phyloP scores from a whole-genome alignment of 306 rosid species.

The Myrica gale region DNA sequence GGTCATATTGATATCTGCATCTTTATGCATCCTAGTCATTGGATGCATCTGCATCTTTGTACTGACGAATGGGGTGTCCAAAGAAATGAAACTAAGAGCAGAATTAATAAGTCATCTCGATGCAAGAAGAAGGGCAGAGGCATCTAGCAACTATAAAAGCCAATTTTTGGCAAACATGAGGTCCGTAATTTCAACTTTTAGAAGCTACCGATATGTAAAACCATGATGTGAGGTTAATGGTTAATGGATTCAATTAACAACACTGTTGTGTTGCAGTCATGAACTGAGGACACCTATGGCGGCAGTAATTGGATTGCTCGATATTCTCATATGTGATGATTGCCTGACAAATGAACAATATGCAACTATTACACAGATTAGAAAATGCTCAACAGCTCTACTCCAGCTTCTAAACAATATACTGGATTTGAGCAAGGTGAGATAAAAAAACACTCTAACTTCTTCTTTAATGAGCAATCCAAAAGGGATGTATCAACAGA shows the following conservation, averaged over 20 bases:
- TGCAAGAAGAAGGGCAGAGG: slow-evolving; percentile 98
- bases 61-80: slow-evolving; percentile 94
- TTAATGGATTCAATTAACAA: not conserved
- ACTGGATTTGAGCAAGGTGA: slow-evolving; percentile 92
- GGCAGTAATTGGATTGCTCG: slow-evolving; percentile 94
- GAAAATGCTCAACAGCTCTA: slow-evolving; percentile 93
- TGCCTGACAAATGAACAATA: slow-evolving; percentile 94
- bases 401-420: slow-evolving; percentile 97
- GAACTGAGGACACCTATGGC: slow-evolving; percentile 99
- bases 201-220: not conserved
- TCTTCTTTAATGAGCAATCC: slow-evolving; percentile 14
- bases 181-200: slow-evolving; percentile 36
- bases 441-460: slow-evolving; percentile 14
- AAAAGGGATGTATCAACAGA: not conserved
- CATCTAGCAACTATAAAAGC: slow-evolving; percentile 94
- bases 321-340: slow-evolving; percentile 94
- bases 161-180: slow-evolving; percentile 99
- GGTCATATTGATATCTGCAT: slow-evolving; percentile 88
- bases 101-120: slow-evolving; percentile 90
- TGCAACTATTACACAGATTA: slow-evolving; percentile 83
- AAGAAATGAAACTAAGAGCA: slow-evolving; percentile 98
- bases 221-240: too few species aligned
- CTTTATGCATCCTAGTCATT: slow-evolving; percentile 77
- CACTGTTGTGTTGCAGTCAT: slow-evolving; percentile 57
- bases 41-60: slow-evolving; percentile 94